A percentile compares a stretch with the other conserved stretches of the same genome.
These are phyloP conservation scores for Hordeum pubiflorum DNA, from an alignment of 202 grass and related monocot genomes.

Conservation along the genomic window DNA sequence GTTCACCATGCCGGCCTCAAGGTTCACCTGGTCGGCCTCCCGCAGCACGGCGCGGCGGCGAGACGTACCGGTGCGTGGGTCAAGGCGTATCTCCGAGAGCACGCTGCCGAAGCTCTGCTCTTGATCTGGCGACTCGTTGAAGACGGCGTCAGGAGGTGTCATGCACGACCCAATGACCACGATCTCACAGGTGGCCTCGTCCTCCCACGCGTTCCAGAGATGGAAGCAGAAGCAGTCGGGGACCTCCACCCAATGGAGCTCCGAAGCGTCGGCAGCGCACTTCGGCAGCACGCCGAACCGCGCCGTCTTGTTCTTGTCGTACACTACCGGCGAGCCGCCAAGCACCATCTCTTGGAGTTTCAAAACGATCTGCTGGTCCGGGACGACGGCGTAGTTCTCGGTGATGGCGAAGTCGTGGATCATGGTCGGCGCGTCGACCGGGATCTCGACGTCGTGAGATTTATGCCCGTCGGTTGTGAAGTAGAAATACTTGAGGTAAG, in stretches of 20 bases:
- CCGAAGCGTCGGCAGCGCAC: slow-evolving; percentile 37
- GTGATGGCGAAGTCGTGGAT: slow-evolving; percentile 93
- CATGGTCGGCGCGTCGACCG: slow-evolving; percentile 66
- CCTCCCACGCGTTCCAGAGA: slow-evolving; percentile 91
- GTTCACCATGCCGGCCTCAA: slow-evolving; percentile 97
- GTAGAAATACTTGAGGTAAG: slow-evolving; percentile 86
- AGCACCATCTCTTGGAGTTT: slow-evolving; percentile 72
- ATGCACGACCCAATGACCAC: slow-evolving; percentile 92
- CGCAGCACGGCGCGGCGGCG: slow-evolving; percentile 33
- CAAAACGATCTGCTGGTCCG: slow-evolving; percentile 92
- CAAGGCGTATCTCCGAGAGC: slow-evolving; percentile 68
- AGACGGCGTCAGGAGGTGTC: slow-evolving; percentile 80
- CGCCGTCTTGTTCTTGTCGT: slow-evolving; percentile 50
- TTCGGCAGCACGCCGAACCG: slow-evolving; percentile 69
- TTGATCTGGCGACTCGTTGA: slow-evolving; percentile 61
- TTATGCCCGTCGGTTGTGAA: slow-evolving; percentile 59
- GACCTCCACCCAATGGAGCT: slow-evolving; percentile 66
- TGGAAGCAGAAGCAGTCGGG: slow-evolving; percentile 88
- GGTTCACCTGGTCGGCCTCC: slow-evolving; percentile 56
- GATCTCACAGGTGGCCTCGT: slow-evolving; percentile 65
- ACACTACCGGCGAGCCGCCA: slow-evolving; percentile 82
- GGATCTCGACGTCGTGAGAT: slow-evolving; percentile 64
- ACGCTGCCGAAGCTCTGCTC: slow-evolving; percentile 57
- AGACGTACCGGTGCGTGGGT: slow-evolving; percentile 45
- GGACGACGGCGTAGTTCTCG: slow-evolving; percentile 62